Evolutionary conservation across 2,329 filamentous ascomycete species (phyloP).

Genomic region (Xylariomycetidae sp.): DNA sequence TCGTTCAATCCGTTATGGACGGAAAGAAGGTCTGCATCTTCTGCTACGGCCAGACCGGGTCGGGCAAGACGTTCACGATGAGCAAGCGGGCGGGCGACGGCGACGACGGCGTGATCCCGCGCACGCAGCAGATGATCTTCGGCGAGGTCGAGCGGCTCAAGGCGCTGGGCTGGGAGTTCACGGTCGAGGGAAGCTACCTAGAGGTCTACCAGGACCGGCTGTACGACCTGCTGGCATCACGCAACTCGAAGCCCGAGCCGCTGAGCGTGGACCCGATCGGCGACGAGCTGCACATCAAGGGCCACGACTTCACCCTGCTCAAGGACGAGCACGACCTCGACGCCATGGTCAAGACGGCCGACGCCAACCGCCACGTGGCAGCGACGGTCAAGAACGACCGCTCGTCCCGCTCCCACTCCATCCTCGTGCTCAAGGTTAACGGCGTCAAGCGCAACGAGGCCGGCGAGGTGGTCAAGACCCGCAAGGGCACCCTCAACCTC

Average conservation of each 20-base stretch:
- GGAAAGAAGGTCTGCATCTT: constrained; percentile 99
- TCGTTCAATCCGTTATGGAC: constrained; percentile 92
- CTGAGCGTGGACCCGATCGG: constrained; percentile 22
- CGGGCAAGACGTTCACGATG: constrained; percentile 97
- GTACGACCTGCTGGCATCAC: constrained; percentile 69
- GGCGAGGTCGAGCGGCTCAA: constrained; percentile 75
- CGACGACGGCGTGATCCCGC: constrained; percentile 87
- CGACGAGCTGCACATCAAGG: constrained; percentile 26
- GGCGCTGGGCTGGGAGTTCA: constrained; percentile 91
- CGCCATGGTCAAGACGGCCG: constrained; percentile 70
- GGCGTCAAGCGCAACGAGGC: constrained; percentile 63
- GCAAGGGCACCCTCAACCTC: constrained; percentile 89
- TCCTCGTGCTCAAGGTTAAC: constrained; percentile 81
- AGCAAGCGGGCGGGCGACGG: constrained; percentile 47
- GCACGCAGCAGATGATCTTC: constrained; percentile 90
- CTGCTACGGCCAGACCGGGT: constrained; percentile 95
- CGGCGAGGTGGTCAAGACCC: constrained; percentile 63
- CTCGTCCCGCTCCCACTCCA: constrained; percentile 88
- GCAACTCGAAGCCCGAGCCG: constrained; percentile 69
- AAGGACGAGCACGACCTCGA: constrained; percentile 77
- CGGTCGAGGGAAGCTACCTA: constrained; percentile 89
- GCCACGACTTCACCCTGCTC: constrained; percentile 40
- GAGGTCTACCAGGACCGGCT: constrained; percentile 98
- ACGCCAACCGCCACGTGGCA: constrained; percentile 83
- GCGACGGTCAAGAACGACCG: constrained; percentile 97